Percentiles rank a stretch among this genome's conserved stretches.
Evolutionary conservation across 148 eudicot genomes (phyloP).

Genomic region (Linanthus parryae): DNA sequence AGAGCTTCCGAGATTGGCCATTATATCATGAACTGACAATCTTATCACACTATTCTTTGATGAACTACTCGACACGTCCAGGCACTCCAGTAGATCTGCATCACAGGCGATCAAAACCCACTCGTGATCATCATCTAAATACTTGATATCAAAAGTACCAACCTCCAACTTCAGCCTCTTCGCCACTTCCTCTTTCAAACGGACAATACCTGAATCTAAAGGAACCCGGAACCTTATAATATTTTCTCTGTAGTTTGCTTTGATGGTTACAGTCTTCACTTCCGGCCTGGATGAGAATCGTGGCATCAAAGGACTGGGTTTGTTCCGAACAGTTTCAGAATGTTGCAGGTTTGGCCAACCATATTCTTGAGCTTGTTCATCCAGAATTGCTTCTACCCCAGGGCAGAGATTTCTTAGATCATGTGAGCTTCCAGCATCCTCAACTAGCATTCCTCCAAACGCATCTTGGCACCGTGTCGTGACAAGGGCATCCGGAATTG

Average conservation of each 20-base stretch:
- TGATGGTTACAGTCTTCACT: constrained; percentile 25
- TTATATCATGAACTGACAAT: constrained; percentile 1
- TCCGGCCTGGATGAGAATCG: constrained; percentile 37
- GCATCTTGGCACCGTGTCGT: constrained; percentile 1
- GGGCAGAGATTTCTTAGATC: constrained; percentile 9
- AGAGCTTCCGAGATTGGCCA: constrained; percentile 7
- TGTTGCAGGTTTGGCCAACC: background rate
- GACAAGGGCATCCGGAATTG: constrained; percentile 7
- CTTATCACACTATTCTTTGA: constrained; percentile 27
- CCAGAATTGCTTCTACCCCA: background rate
- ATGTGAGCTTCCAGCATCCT: constrained; percentile 10
- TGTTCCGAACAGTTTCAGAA: constrained; percentile 19
- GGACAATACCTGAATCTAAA: constrained; percentile 40
- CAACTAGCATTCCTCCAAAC: constrained; percentile 9
- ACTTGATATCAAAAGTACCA: constrained; percentile 76
- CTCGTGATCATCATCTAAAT: constrained; percentile 82
- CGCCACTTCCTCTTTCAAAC: constrained; percentile 62
- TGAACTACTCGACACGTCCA: constrained; percentile 46
- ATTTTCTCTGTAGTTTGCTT: constrained; percentile 48
- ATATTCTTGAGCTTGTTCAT: background rate
- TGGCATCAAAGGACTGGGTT: constrained; percentile 18
- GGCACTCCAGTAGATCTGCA: constrained; percentile 67
- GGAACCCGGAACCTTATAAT: constrained; percentile 66
- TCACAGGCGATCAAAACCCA: constrained; percentile 71
- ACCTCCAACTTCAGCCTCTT: constrained; percentile 69